These are phyloP conservation scores for Hypoxylon crocopeplum DNA, from an alignment of 495 filamentous ascomycete genomes.

Conservation along the genomic window DNA sequence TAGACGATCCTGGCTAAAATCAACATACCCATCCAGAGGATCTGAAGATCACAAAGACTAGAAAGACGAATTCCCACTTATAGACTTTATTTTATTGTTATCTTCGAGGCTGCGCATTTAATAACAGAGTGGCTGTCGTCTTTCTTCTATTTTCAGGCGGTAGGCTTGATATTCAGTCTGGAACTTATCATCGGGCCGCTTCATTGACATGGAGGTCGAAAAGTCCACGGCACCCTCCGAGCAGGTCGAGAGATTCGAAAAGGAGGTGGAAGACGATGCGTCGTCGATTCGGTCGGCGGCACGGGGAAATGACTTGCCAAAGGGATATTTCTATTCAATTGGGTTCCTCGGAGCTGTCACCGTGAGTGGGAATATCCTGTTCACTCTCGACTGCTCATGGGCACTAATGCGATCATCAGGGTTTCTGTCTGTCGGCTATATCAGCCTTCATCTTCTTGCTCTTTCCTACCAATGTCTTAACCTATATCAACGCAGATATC, in stretches of 20 bases:
- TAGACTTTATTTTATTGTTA: constrained; percentile 9
- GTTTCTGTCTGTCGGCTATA: constrained; percentile 35
- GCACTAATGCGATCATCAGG: constrained; percentile 17
- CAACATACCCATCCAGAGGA: neutral
- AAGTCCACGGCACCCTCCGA: constrained; percentile 7
- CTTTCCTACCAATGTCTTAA: constrained; percentile 38
- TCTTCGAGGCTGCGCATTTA: neutral
- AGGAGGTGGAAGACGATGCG: constrained; percentile 25
- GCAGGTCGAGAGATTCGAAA: constrained; percentile 1
- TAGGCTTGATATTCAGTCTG: neutral
- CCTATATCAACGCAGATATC: constrained; percentile 40
- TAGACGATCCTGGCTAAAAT: constrained; percentile 2
- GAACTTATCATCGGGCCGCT: neutral
- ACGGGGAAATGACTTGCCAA: constrained; percentile 32
- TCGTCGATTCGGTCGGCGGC: constrained; percentile 30
- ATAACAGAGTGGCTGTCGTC: constrained; percentile 6
- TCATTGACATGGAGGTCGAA: constrained; percentile 13
- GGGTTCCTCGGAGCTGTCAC: constrained; percentile 34
- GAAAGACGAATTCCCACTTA: neutral
- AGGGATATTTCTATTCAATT: constrained; percentile 39
- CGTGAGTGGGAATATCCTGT: constrained; percentile 13
- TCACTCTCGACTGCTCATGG: neutral
- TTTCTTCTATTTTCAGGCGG: constrained; percentile 8
- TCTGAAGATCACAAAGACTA: neutral
- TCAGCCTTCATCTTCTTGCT: constrained; percentile 40